Percentiles rank a stretch among this genome's conserved stretches.
These are phyloP conservation scores for Fusarium pilosicola DNA, from an alignment of 2,329 filamentous ascomycete genomes.

Conservation along the genomic window DNA sequence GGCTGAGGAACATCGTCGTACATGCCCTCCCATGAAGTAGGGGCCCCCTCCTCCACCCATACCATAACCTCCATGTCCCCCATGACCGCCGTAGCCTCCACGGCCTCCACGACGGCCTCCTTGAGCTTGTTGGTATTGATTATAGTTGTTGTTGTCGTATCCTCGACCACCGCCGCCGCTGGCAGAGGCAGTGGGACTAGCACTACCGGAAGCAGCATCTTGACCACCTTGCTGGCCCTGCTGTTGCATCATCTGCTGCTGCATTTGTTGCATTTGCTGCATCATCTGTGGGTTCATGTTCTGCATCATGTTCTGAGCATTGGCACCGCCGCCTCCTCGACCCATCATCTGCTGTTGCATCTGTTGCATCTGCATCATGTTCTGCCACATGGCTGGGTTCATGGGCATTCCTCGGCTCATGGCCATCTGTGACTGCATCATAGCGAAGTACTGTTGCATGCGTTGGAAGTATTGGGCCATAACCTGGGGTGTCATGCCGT, in stretches of 20 bases:
- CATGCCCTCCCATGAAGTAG: constrained; percentile 97
- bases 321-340: constrained; percentile 50
- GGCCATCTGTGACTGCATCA: constrained; percentile 94
- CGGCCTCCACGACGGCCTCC: constrained; percentile 46
- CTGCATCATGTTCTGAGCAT: constrained; percentile 53
- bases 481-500: constrained; percentile 90
- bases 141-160: constrained; percentile 47
- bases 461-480: constrained; percentile 99
- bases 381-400: constrained; percentile 81
- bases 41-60: constrained; percentile 63
- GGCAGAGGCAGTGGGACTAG: constrained; percentile 24
- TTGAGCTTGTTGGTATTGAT: constrained; percentile 56
- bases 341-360: constrained; percentile 66
- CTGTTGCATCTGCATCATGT: constrained; percentile 81
- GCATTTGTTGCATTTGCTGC: constrained; percentile 67
- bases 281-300: constrained; percentile 65
- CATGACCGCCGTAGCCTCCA: constrained; percentile 44
- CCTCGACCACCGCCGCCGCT: constrained; percentile 43
- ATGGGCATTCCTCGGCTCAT: constrained; percentile 79
- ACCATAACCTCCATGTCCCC: constrained; percentile 48
- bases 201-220: constrained; percentile 42
- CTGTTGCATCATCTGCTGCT: constrained; percentile 55
- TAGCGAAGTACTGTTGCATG: constrained; percentile 96
- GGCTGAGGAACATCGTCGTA: constrained; percentile 95
- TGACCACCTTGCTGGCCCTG: constrained; percentile 47